These are phyloP conservation scores for Cystofilobasidium ferigula DNA, from an alignment of 768 basidiomycete genomes.

Conservation along the genomic window DNA sequence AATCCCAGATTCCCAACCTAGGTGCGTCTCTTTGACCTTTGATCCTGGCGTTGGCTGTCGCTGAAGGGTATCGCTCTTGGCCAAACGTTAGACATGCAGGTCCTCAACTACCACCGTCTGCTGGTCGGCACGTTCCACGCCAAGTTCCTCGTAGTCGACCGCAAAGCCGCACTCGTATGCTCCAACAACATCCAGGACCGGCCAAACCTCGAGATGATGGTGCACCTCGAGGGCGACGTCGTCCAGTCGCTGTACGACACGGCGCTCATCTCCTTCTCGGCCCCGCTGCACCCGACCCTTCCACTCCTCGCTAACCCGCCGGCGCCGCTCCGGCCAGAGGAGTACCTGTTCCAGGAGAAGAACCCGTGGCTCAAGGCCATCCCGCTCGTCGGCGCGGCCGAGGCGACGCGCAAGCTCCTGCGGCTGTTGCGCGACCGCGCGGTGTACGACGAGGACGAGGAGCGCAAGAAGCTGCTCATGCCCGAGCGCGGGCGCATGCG, in stretches of 20 bases:
- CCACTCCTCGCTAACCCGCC: slow-evolving; percentile 39
- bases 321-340: slow-evolving; percentile 23
- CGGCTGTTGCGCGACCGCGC: slow-evolving; percentile 26
- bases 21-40: slow-evolving; percentile 17
- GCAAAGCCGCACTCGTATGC: slow-evolving; percentile 55
- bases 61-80: not conserved
- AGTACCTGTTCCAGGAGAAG: slow-evolving; percentile 44
- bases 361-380: slow-evolving; percentile 42
- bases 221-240: slow-evolving; percentile 58
- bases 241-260: slow-evolving; percentile 61
- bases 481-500: slow-evolving; percentile 27
- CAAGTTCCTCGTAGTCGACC: slow-evolving; percentile 59
- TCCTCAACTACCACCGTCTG: slow-evolving; percentile 41
- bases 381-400: slow-evolving; percentile 41
- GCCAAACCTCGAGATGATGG: slow-evolving; percentile 52
- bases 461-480: slow-evolving; percentile 22
- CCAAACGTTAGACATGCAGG: not conserved
- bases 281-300: slow-evolving; percentile 44
- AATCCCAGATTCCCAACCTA: slow-evolving; percentile 52
- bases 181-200: slow-evolving; percentile 55
- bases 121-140: slow-evolving; percentile 59
- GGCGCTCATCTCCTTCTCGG: slow-evolving; percentile 54
- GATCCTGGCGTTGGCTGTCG: too few relatives aligned
- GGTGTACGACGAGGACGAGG: slow-evolving; percentile 34
- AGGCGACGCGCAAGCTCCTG: slow-evolving; percentile 39